phyloP scores from a whole-genome alignment of 148 eudicot species.

The Camellia lanceoleosa region DNA sequence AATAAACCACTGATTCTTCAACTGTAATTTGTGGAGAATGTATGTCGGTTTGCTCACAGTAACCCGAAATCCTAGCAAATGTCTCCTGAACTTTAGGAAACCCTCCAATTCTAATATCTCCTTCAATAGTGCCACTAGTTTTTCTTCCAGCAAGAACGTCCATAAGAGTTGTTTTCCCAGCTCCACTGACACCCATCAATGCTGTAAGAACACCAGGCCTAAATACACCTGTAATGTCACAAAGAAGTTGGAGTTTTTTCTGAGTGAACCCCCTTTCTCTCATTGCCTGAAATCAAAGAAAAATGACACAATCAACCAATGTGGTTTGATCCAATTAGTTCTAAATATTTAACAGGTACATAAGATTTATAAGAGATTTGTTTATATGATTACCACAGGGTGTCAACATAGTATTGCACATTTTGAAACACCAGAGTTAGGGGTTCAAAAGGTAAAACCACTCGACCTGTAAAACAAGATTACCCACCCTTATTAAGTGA shows the following conservation, averaged over 20 bases:
- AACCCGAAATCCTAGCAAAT: constrained; percentile 82
- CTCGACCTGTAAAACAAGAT: constrained; percentile 44
- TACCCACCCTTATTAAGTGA: neutral
- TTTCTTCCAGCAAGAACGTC: constrained; percentile 90
- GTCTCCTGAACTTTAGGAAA: constrained; percentile 75
- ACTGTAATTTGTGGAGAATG: constrained; percentile 89
- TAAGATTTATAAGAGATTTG: neutral
- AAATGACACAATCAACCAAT: neutral
- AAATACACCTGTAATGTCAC: constrained; percentile 66
- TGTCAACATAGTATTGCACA: constrained; percentile 68
- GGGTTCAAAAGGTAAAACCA: constrained; percentile 78
- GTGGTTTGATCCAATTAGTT: neutral
- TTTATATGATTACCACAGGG: constrained; percentile 44
- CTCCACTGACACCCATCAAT: constrained; percentile 92
- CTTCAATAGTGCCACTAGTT: constrained; percentile 71
- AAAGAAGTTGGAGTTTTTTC: constrained; percentile 63
- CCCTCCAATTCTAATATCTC: constrained; percentile 73
- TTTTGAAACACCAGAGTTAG: constrained; percentile 55
- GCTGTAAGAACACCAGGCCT: constrained; percentile 88
- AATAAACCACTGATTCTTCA: constrained; percentile 76
- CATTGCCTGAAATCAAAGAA: constrained; percentile 48
- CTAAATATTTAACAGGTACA: neutral
- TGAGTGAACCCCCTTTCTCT: constrained; percentile 51
- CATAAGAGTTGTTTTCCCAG: constrained; percentile 93
- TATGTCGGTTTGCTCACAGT: constrained; percentile 89